Evolutionary conservation across 495 filamentous ascomycete genomes (phyloP).

Genomic region (Penicillium macrosclerotiorum): DNA sequence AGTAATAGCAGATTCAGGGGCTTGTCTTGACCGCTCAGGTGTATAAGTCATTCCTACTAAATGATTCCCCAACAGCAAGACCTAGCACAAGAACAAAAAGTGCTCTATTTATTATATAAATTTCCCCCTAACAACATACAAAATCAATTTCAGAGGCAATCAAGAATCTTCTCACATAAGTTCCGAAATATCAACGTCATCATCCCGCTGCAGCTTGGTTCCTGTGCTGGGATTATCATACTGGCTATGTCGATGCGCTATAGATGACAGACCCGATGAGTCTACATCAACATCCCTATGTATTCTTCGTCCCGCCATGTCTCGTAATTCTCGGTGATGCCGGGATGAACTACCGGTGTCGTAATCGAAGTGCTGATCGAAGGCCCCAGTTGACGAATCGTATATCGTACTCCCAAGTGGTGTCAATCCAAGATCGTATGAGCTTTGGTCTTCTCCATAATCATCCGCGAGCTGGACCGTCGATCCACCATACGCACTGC

Average conservation of each 20-base stretch:
- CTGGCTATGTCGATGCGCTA: constrained; percentile 8
- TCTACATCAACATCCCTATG: constrained; percentile 12
- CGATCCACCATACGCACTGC: constrained; percentile 4
- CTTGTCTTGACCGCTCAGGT: too few species aligned
- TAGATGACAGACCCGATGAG: constrained; percentile 3
- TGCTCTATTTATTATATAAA: background rate
- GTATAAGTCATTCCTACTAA: too few species aligned
- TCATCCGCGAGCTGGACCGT: constrained; percentile 12
- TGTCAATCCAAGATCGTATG: constrained; percentile 8
- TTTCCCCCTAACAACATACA: background rate
- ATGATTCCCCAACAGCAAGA: too few species aligned
- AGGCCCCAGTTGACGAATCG: constrained; percentile 12
- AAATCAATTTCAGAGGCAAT: too few species aligned
- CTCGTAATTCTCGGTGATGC: constrained; percentile 10
- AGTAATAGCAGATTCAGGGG: too few species aligned
- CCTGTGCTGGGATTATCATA: constrained; percentile 26
- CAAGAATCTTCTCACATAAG: constrained; percentile 9
- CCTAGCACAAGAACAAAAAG: background rate
- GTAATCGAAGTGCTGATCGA: constrained; percentile 16
- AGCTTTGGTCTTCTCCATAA: too few species aligned
- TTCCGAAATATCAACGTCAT: constrained; percentile 21
- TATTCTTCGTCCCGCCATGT: constrained; percentile 4
- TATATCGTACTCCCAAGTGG: constrained; percentile 11
- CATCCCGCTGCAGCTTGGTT: constrained; percentile 7
- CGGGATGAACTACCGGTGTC: constrained; percentile 7